Evolutionary conservation across 2,329 filamentous ascomycete genomes (phyloP), one percentile per base, ranked within the genome.

Genomic region (Shiraia bambusicola): DNA sequence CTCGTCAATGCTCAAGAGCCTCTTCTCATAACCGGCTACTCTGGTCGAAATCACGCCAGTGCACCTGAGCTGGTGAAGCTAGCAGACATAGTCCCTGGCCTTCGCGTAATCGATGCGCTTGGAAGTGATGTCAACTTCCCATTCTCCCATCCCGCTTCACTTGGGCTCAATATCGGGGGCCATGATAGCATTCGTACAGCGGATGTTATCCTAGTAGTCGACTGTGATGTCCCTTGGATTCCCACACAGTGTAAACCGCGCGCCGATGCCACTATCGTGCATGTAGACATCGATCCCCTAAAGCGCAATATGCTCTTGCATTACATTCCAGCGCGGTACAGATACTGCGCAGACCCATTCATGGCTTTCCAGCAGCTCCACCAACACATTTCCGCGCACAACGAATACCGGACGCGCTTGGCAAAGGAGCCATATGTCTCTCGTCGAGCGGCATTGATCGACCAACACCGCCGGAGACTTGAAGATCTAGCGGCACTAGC

Each of bases 251-350:
- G 79, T 65, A 74, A 73, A 50, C 82, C 82, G 0, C 66, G 66
- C 1, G 65, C 71, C 2, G 72, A 76, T 12, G 77, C 78, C 14
- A 75, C 72, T 47, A 70, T 86, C 41, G 84, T 80, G 67, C 82
- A 86, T 54, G 75, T 86, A 29, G 82, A 86, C 52, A 73, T 83
- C 34, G 82, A 86, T 51, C 81, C 82, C 1, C 68, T 85, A 16
- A 86, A 86, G 70, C 81, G 85, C 63, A 77, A 84, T 63, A 89
- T 89, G 75, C 84, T 84, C 0, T 73, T 89, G 13, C 85, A 84
- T 59, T 90, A 89, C 55, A 78, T 90, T 33, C 74, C 78, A 9
- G 82, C 86, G 1, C 72, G 80, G 46, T 77, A 78, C 3, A 77
- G 86, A 2, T 89, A 83, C 66, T 77, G 80, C 28, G 86, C 84